Percentiles rank a stretch among this genome's conserved stretches.
These are phyloP conservation scores for Botryotinia calthae DNA, from an alignment of 2,329 filamentous ascomycete genomes.

Conservation along the genomic window DNA sequence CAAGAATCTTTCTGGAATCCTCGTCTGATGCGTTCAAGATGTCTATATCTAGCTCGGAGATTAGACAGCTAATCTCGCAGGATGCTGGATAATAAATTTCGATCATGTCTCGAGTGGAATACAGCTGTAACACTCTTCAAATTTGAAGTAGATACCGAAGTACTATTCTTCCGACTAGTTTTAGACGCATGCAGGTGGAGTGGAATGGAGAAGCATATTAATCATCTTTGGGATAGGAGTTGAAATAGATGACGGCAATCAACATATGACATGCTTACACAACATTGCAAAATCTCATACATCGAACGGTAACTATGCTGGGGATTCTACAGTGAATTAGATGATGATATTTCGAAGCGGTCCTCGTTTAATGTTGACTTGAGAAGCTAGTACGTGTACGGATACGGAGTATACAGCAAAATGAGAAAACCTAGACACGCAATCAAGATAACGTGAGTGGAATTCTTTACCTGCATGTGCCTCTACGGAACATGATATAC, in stretches of 20 bases:
- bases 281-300: neutral
- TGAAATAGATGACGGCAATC: neutral
- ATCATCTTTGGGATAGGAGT: neutral
- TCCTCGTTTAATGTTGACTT: neutral
- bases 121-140: neutral
- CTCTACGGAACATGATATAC: neutral
- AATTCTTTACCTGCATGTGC: neutral
- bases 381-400: too few relatives aligned
- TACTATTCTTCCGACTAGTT: neutral
- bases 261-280: neutral
- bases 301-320: neutral
- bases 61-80: neutral
- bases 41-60: neutral
- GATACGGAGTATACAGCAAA: too few relatives aligned
- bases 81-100: neutral
- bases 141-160: neutral
- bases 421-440: too few relatives aligned
- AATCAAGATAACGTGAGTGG: neutral
- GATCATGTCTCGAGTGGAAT: neutral
- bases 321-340: neutral
- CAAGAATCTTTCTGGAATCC: neutral
- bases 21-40: neutral
- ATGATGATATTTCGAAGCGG: neutral
- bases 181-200: neutral
- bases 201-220: neutral